Evolutionary conservation across 495 filamentous ascomycete species (phyloP).

Genomic region (Parathielavia appendiculata): DNA sequence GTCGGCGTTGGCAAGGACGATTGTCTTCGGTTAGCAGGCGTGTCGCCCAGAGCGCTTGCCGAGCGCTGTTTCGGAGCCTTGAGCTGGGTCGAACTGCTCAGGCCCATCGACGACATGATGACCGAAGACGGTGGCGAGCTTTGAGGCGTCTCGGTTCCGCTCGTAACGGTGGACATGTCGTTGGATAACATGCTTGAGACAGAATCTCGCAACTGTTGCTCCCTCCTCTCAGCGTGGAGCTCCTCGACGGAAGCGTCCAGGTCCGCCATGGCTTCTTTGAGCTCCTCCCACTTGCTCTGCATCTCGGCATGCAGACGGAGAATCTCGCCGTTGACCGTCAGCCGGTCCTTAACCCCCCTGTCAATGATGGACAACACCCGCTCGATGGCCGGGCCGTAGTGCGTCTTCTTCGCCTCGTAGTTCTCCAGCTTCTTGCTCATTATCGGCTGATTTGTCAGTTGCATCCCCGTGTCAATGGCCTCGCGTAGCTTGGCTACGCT

Average conservation of each 20-base stretch:
- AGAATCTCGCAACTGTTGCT: slow-evolving; percentile 81
- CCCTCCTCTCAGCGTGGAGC: slow-evolving; percentile 56
- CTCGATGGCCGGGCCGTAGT: slow-evolving; percentile 93
- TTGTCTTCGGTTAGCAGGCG: slow-evolving; percentile 37
- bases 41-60: slow-evolving; percentile 34
- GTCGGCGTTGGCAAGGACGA: slow-evolving; percentile 30
- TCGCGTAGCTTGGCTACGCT: slow-evolving; percentile 79
- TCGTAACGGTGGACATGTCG: slow-evolving; percentile 71
- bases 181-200: slow-evolving; percentile 87
- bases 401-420: slow-evolving; percentile 90
- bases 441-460: slow-evolving; percentile 59
- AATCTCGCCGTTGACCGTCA: slow-evolving; percentile 94
- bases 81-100: slow-evolving; percentile 38
- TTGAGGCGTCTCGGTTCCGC: slow-evolving; percentile 70
- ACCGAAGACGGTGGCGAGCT: slow-evolving; percentile 91
- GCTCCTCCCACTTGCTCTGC: slow-evolving; percentile 66
- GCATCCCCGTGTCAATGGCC: slow-evolving; percentile 65
- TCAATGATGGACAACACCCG: slow-evolving; percentile 85
- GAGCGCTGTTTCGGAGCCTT: slow-evolving; percentile 42
- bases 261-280: slow-evolving; percentile 69
- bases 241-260: slow-evolving; percentile 73
- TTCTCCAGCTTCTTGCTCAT: slow-evolving; percentile 80
- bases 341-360: slow-evolving; percentile 80
- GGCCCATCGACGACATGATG: slow-evolving; percentile 56
- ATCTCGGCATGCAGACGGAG: slow-evolving; percentile 77